These are phyloP conservation scores for Mytilinidion resinicola DNA, from an alignment of 495 filamentous ascomycete species.

Conservation along the genomic window DNA sequence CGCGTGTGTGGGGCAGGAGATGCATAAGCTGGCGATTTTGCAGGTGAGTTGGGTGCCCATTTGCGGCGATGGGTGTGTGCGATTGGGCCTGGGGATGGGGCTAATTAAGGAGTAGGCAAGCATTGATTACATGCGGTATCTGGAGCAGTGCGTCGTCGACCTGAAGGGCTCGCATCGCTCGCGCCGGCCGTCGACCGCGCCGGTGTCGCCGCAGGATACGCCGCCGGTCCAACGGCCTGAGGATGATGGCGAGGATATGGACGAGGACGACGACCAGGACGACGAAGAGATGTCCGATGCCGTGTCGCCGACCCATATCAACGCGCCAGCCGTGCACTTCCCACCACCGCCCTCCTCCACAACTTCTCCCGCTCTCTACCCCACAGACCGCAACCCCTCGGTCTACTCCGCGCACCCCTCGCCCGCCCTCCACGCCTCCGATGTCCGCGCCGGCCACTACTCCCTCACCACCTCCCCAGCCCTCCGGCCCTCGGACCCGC, in stretches of 20 bases:
- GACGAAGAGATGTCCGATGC: conserved; percentile 34
- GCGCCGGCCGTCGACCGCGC: conserved; percentile 4
- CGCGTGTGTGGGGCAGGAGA: conserved; percentile 82
- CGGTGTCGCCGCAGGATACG: not conserved
- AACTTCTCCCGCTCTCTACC: conserved; percentile 18
- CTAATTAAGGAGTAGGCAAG: conserved; percentile 57
- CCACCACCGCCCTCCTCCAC: conserved; percentile 16
- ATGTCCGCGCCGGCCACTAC: conserved; percentile 12
- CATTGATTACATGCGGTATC: conserved; percentile 93
- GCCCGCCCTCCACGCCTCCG: conserved; percentile 10
- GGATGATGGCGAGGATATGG: conserved; percentile 10
- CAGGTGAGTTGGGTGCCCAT: conserved; percentile 58
- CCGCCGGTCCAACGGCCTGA: not conserved
- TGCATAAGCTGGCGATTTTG: conserved; percentile 96
- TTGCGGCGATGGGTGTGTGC: too few relatives aligned
- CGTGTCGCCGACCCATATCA: conserved; percentile 14
- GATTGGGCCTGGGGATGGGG: too few relatives aligned
- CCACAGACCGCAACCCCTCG: conserved; percentile 14
- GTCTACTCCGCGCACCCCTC: conserved; percentile 22
- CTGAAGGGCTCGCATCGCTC: conserved; percentile 56
- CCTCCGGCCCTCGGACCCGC: conserved; percentile 16
- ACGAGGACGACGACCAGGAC: conserved; percentile 29
- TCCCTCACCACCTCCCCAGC: conserved; percentile 20
- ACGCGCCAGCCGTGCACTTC: conserved; percentile 6
- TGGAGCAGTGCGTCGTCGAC: conserved; percentile 80